Evolutionary conservation across 1,139 yeast genomes (phyloP).

Genomic region (Protomyces macrosporus): DNA sequence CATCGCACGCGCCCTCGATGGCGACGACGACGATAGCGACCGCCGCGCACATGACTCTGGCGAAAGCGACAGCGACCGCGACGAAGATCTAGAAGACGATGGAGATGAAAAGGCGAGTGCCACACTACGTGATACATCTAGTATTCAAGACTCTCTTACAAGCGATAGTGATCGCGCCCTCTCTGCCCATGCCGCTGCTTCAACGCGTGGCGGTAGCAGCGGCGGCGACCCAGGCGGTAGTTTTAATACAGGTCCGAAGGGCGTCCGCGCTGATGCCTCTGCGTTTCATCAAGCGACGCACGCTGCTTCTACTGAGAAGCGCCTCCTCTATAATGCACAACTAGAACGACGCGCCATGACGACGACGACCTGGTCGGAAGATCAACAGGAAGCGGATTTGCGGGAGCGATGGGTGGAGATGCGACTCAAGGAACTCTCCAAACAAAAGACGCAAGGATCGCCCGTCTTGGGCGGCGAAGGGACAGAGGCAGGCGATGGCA

Average conservation of each 20-base stretch:
- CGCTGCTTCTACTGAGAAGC: neutral
- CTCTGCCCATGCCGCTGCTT: neutral
- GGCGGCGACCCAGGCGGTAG: neutral
- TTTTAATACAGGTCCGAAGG: slow-evolving; percentile 30
- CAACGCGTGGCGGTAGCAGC: neutral
- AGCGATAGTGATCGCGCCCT: neutral
- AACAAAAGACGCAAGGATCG: neutral
- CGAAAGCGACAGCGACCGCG: neutral
- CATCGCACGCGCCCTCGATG: slow-evolving; percentile 20
- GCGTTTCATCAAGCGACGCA: neutral
- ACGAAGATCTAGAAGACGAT: neutral
- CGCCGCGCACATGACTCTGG: neutral
- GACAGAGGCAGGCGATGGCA: neutral
- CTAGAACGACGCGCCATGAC: slow-evolving; percentile 10
- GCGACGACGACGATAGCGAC: slow-evolving; percentile 15
- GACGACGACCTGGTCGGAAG: slow-evolving; percentile 15
- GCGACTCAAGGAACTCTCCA: slow-evolving; percentile 25
- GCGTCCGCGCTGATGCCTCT: slow-evolving; percentile 25
- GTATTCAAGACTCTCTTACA: neutral
- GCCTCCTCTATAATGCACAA: neutral
- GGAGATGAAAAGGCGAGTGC: neutral
- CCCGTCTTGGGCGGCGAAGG: neutral
- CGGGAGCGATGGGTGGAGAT: slow-evolving; percentile 26
- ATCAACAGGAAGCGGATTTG: slow-evolving; percentile 15
- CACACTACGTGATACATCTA: neutral